These are phyloP conservation scores for Tuber brumale DNA, from an alignment of 495 filamentous ascomycete genomes.

Conservation along the genomic window DNA sequence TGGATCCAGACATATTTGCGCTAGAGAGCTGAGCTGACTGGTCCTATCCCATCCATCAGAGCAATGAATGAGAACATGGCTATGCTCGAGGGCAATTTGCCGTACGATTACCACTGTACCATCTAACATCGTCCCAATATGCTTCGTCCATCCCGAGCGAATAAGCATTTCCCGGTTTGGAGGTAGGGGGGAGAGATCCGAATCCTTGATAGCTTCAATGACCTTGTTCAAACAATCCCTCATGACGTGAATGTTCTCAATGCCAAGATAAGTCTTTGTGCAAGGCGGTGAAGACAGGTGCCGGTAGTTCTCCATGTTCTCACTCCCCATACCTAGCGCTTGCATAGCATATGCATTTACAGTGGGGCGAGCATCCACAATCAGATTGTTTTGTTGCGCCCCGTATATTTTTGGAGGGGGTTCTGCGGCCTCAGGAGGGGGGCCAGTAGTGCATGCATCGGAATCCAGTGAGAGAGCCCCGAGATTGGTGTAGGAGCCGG, in stretches of 20 bases:
- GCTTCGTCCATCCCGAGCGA: constrained; percentile 86
- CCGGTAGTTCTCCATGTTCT: constrained; percentile 97
- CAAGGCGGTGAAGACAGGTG: constrained; percentile 52
- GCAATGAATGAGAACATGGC: constrained; percentile 93
- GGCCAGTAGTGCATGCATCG: constrained; percentile 3
- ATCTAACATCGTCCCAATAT: constrained; percentile 77
- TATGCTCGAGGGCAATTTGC: constrained; percentile 84
- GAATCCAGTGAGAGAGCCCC: constrained; percentile 1
- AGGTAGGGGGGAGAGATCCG: constrained; percentile 75
- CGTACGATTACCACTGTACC: constrained; percentile 77
- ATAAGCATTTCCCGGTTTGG: constrained; percentile 75
- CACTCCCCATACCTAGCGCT: constrained; percentile 83
- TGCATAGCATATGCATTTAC: constrained; percentile 97
- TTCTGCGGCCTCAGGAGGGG: constrained; percentile 10
- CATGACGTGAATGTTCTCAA: constrained; percentile 99
- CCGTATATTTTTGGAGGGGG: constrained; percentile 58
- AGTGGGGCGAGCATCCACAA: constrained; percentile 91
- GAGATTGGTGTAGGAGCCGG: constrained; percentile 33
- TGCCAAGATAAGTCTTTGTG: constrained; percentile 89
- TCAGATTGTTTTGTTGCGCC: constrained; percentile 88
- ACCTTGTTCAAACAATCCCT: constrained; percentile 82
- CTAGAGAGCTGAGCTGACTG: constrained; percentile 86
- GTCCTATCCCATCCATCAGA: constrained; percentile 99
- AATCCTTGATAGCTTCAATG: constrained; percentile 83
- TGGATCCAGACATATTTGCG: constrained; percentile 89